Percentiles rank a stretch among this genome's conserved stretches.
These are phyloP conservation scores for Aspergillus cavernicola DNA, from an alignment of 495 filamentous ascomycete species.

Conservation along the genomic window DNA sequence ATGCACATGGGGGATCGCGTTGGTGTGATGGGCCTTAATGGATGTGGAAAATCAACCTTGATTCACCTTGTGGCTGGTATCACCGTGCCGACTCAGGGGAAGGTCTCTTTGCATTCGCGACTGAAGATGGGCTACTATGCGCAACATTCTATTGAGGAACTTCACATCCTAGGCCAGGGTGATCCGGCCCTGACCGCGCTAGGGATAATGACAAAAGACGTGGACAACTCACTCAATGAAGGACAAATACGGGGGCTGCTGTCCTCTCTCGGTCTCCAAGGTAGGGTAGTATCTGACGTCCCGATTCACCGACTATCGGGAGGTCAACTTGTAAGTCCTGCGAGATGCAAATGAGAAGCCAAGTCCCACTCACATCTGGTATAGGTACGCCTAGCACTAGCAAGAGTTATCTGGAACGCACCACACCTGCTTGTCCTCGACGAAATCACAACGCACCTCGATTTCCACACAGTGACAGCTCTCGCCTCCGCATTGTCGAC, in stretches of 20 bases:
- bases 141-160: slow-evolving; percentile 69
- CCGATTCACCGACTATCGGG: slow-evolving; percentile 67
- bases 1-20: slow-evolving; percentile 67
- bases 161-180: slow-evolving; percentile 46
- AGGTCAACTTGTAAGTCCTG: slow-evolving; percentile 56
- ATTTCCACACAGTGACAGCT: slow-evolving; percentile 70
- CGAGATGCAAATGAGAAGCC: neutral
- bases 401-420: slow-evolving; percentile 58
- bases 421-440: slow-evolving; percentile 77
- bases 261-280: slow-evolving; percentile 60
- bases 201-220: slow-evolving; percentile 48
- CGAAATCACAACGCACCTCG: slow-evolving; percentile 82
- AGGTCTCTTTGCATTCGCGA: slow-evolving; percentile 58
- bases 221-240: slow-evolving; percentile 50
- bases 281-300: slow-evolving; percentile 63
- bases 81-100: slow-evolving; percentile 45
- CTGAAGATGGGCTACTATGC: slow-evolving; percentile 68
- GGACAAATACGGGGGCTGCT: slow-evolving; percentile 59
- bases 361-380: neutral
- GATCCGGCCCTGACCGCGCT: slow-evolving; percentile 59
- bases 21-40: slow-evolving; percentile 71
- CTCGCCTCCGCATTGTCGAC: slow-evolving; percentile 58
- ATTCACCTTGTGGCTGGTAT: slow-evolving; percentile 51
- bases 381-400: slow-evolving; percentile 68
- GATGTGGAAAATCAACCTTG: slow-evolving; percentile 70